These are phyloP conservation scores for Annulohypoxylon stygium DNA, from an alignment of 495 filamentous ascomycete genomes.

Conservation along the genomic window DNA sequence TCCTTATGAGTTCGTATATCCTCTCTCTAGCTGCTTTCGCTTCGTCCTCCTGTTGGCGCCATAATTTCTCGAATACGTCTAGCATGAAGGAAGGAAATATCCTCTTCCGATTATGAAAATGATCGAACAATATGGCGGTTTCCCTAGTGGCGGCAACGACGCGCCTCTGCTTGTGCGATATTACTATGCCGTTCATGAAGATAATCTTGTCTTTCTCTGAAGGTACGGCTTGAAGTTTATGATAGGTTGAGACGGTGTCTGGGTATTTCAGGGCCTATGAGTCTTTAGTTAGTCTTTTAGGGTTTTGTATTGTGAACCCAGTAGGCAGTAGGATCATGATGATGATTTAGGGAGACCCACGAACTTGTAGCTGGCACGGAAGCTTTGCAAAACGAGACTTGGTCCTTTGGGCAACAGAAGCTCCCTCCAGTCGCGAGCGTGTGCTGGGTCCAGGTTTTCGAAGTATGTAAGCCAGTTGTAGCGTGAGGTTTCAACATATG, in stretches of 20 bases:
- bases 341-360: slow-evolving; percentile 61
- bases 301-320: background rate
- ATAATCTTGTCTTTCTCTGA: slow-evolving; percentile 51
- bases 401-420: slow-evolving; percentile 73
- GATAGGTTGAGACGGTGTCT: slow-evolving; percentile 88
- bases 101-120: slow-evolving; percentile 68
- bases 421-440: slow-evolving; percentile 76
- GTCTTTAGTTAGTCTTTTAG: background rate
- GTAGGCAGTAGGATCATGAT: background rate
- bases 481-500: slow-evolving; percentile 87
- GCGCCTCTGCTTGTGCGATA: slow-evolving; percentile 84
- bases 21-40: slow-evolving; percentile 57
- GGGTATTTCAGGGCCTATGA: slow-evolving; percentile 87
- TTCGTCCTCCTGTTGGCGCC: slow-evolving; percentile 73
- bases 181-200: slow-evolving; percentile 70
- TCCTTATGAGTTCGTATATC: slow-evolving; percentile 67
- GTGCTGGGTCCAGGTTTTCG: slow-evolving; percentile 73
- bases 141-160: slow-evolving; percentile 84
- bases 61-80: slow-evolving; percentile 73
- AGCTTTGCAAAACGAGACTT: slow-evolving; percentile 84
- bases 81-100: slow-evolving; percentile 75
- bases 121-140: slow-evolving; percentile 90
- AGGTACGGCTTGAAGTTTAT: slow-evolving; percentile 73
- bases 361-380: slow-evolving; percentile 92
- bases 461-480: slow-evolving; percentile 87